Evolutionary conservation across 306 rosid genomes (phyloP).

Genomic region (Vigna hirtella): DNA sequence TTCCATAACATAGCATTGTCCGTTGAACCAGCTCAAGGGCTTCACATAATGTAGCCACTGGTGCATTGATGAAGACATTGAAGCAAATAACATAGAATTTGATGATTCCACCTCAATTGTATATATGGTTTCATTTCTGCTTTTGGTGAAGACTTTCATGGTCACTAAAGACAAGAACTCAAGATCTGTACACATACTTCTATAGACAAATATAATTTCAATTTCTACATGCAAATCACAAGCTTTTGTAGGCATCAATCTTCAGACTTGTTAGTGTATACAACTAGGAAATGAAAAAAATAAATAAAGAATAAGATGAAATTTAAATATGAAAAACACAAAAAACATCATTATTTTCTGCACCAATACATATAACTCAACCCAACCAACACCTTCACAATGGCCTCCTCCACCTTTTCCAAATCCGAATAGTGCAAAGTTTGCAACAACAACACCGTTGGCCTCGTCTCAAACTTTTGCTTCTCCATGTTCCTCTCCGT

Average conservation of each 20-base stretch:
- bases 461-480: constrained; percentile 48
- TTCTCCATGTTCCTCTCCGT: constrained; percentile 66
- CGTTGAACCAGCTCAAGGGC: background rate
- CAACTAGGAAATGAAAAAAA: background rate
- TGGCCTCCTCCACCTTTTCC: constrained; percentile 79
- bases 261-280: background rate
- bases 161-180: background rate
- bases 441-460: constrained; percentile 63
- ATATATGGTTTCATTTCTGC: background rate
- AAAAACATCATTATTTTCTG: constrained; percentile 23
- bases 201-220: background rate
- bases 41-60: background rate
- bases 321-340: background rate
- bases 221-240: background rate
- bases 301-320: background rate
- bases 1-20: too few relatives aligned
- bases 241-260: background rate
- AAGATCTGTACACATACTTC: background rate
- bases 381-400: constrained; percentile 67
- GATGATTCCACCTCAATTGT: background rate
- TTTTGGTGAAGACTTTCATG: background rate
- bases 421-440: constrained; percentile 77
- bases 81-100: too few relatives aligned
- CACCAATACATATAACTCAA: constrained; percentile 60
- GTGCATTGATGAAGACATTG: background rate